A percentile compares a stretch with the other conserved stretches of the same genome.
phyloP scores from a whole-genome alignment of 1,284 basidiomycete genomes.

The Boletellus deceptivus region DNA sequence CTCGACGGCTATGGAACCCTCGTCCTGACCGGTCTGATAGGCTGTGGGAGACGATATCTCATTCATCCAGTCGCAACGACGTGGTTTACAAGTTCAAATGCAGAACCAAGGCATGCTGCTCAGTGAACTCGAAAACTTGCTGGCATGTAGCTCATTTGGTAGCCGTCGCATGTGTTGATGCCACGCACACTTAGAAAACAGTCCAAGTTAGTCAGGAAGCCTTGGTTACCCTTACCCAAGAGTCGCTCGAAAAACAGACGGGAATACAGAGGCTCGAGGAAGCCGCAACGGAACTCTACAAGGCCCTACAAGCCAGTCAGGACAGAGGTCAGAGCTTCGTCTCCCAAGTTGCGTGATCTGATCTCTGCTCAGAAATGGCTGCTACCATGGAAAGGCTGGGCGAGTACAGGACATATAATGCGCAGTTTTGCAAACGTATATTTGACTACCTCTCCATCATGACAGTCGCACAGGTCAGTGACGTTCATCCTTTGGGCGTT shows the following conservation, averaged over 20 bases:
- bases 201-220: slow-evolving; percentile 85
- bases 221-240: slow-evolving; percentile 78
- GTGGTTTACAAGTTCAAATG: slow-evolving; percentile 95
- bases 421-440: slow-evolving; percentile 89
- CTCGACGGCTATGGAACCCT: neutral
- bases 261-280: slow-evolving; percentile 81
- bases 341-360: neutral
- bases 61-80: slow-evolving; percentile 95
- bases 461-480: slow-evolving; percentile 77
- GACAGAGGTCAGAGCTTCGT: slow-evolving; percentile 64
- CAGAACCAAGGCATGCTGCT: slow-evolving; percentile 90
- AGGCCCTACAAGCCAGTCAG: slow-evolving; percentile 88
- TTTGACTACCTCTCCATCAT: slow-evolving; percentile 88
- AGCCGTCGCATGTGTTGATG: slow-evolving; percentile 3
- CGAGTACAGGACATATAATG: slow-evolving; percentile 85
- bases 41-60: slow-evolving; percentile 93
- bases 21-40: slow-evolving; percentile 41
- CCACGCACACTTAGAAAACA: slow-evolving; percentile 65
- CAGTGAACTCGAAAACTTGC: slow-evolving; percentile 78
- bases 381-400: slow-evolving; percentile 89
- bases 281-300: slow-evolving; percentile 89
- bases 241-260: slow-evolving; percentile 74
- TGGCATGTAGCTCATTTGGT: slow-evolving; percentile 49
- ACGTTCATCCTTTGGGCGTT: neutral
- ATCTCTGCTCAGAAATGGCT: slow-evolving; percentile 69